These are phyloP conservation scores for Tuber borchii DNA, from an alignment of 495 filamentous ascomycete species.

Conservation along the genomic window DNA sequence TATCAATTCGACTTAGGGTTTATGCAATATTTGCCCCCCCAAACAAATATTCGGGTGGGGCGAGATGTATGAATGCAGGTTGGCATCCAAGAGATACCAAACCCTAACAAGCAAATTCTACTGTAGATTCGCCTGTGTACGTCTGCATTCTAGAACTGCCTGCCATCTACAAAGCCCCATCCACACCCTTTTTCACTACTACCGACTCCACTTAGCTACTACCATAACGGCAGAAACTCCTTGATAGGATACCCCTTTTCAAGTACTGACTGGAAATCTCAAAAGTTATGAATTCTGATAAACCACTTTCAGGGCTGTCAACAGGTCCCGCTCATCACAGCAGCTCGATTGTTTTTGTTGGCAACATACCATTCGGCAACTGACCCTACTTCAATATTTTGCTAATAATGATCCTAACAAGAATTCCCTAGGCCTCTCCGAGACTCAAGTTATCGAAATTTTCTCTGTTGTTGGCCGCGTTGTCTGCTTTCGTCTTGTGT, in stretches of 20 bases:
- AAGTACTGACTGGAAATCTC: neutral
- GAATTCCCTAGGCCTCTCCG: conserved; percentile 61
- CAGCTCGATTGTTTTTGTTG: conserved; percentile 61
- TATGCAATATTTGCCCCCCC: neutral
- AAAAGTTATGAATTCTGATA: neutral
- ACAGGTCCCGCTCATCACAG: neutral
- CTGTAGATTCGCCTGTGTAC: neutral
- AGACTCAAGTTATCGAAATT: conserved; percentile 87
- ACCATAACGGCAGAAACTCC: neutral
- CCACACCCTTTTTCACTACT: neutral
- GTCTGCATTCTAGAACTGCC: neutral
- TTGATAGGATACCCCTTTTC: neutral
- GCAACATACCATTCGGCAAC: conserved; percentile 69
- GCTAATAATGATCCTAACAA: conserved; percentile 7
- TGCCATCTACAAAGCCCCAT: neutral
- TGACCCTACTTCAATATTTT: conserved; percentile 1
- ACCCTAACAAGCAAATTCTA: neutral
- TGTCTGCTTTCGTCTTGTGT: conserved; percentile 81
- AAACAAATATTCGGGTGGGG: neutral
- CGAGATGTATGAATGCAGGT: neutral
- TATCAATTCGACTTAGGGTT: neutral
- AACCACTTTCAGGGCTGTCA: conserved; percentile 1
- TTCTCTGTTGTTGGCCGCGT: conserved; percentile 81
- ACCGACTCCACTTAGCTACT: neutral
- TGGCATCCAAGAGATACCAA: neutral